Base-by-base conservation (phyloP, 768 basidiomycete genomes). In the Rhizopogon roseolus region DNA sequence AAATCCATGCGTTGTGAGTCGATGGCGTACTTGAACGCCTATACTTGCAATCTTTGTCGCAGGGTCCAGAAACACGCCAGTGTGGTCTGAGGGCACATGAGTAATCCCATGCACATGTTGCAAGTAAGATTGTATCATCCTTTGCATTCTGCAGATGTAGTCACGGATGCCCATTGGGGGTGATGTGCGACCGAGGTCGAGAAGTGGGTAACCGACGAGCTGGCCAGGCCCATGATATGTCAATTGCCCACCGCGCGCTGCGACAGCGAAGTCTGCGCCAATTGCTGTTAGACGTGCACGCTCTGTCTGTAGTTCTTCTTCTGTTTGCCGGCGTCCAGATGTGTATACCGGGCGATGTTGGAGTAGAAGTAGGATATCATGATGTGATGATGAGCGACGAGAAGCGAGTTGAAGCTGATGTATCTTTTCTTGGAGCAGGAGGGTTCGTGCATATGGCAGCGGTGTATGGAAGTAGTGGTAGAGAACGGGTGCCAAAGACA, bases 211-310 rank as follows among this genome's bases (percentile, higher is more conserved):
- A 28, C 94, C 97, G 14, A 98, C 90, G 62, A 99, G 77, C 71
- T 99, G 97, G 6, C 97, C 97, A 1, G 97, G 95, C 0, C 97
- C 97, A 68, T 99, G 97, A 69, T 92, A 99, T 1, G 97, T 99
- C 54, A 93, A 79, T 71, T 98, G 87, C 2, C 97, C 97, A 13
- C 97, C 97, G 50, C 97, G 78, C 50, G 82, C 78, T 2, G 93
- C 84, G 22, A 81, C 73, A 38, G 90, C 80, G 62, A 95, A 95
- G 65, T 97, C 92, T 0, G 96, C 96, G 25, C 96, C 96, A 22
- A 92, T 75, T 29, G 75, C 65, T 3, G 78, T 81, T n/a, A 98
- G 73, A 19, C 90, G 83, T 38, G 67, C 56, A 39, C 77, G 77
- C 62, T 96, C 90, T 41, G 73, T 70, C 38, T 77, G 68, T 14